Evolutionary conservation across 1,284 basidiomycete species (phyloP), one percentile per base, ranked within the genome.

Genomic region (Rhodotorula sp.): DNA sequence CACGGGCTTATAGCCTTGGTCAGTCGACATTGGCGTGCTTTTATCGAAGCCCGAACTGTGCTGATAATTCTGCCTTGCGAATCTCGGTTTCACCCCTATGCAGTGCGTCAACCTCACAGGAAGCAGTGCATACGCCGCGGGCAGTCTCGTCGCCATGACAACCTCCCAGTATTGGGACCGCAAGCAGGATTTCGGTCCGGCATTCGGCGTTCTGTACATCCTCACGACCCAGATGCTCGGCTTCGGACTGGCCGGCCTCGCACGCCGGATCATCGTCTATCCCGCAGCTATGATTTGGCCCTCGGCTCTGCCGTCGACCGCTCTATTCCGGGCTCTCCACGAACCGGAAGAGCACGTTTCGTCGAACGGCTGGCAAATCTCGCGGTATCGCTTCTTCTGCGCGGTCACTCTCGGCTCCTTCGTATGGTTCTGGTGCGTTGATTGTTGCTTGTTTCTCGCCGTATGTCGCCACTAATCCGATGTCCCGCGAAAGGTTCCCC

Each of bases 261-360:
- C 57, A 3, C 43, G 64, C 0, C 64, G 74, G n/a, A 75, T 70
- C 51, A 65, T 78, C 31, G 75, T 79, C 31, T 79, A 26, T 10
- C 39, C 54, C 2, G 73, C 78, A 1, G 69, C 70, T 8, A 73
- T 78, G 65, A 83, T 84, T 64, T 85, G 83, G 84, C 84, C 84
- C 1, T 66, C 79, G 14, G 81, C 80, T 26, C 78, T 85, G 2
- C 82, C 84, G 34, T 83, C 84, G 20, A 82, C 84, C 56, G 85
- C 82, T 1, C 76, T 84, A 1, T 51, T 65, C 31, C 54, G 64
- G 4, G 64, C 64, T 5, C 47, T 65, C 1, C 64, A 65, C 31
- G 64, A 65, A 48, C 26, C 34, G 47, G 26, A 58, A 48, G 64
- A 65, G n/a, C 29, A 48, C 3, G 16, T 23, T 7, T 18, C 64